A percentile compares a stretch with the other conserved stretches of the same genome.
Conservation (phyloP, 345 rosid genomes). For the Citrus unshiu region DNA sequence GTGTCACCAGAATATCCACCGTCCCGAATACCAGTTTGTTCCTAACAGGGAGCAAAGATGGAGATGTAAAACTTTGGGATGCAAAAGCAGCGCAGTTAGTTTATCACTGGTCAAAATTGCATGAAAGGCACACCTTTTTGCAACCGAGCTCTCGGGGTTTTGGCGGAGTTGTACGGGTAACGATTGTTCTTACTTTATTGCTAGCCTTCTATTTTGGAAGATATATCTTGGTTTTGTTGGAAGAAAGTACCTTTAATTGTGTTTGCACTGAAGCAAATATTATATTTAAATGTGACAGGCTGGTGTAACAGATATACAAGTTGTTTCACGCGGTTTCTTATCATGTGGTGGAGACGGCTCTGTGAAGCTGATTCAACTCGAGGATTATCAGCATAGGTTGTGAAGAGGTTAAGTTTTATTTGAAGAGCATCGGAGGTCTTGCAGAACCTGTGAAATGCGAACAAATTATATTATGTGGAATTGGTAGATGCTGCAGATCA, state of each 20-base stretch:
- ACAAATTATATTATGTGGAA: background rate
- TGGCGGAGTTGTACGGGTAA: constrained; percentile 88
- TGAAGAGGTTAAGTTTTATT: background rate
- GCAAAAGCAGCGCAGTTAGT: constrained; percentile 74
- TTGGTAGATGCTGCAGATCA: background rate
- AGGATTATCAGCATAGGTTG: constrained; percentile 15
- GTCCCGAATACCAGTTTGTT: constrained; percentile 84
- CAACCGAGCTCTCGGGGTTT: constrained; percentile 81
- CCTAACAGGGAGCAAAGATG: constrained; percentile 95
- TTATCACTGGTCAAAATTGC: constrained; percentile 87
- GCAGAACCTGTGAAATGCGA: background rate
- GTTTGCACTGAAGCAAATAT: constrained; percentile 8
- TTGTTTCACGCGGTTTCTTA: constrained; percentile 70
- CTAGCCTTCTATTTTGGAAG: background rate
- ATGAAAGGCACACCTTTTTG: constrained; percentile 79
- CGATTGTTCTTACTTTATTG: background rate
- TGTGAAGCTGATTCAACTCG: constrained; percentile 60
- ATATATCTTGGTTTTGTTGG: background rate
- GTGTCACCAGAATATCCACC: constrained; percentile 74
- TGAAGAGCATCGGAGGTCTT: background rate
- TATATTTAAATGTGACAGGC: constrained; percentile 43
- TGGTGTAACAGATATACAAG: constrained; percentile 86
- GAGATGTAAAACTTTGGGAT: constrained; percentile 98
- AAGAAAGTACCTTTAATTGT: background rate
- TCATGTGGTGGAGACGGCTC: constrained; percentile 88